Conservation (phyloP, 169 alveolate species). For the Plasmodium chabaudi region DNA sequence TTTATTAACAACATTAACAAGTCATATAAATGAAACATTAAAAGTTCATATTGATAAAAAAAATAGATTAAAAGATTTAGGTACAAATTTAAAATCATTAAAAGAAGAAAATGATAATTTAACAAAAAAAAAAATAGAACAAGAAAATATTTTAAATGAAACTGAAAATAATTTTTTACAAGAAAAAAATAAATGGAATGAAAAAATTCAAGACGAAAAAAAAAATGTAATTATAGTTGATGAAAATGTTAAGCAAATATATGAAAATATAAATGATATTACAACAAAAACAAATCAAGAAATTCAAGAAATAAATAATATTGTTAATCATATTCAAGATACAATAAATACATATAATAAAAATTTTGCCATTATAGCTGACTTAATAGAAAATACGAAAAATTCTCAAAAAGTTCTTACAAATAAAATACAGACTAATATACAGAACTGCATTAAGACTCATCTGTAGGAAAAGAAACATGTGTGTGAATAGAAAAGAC, state of each 20-base stretch:
- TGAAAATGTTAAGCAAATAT: constrained; percentile 37
- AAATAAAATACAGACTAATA: constrained; percentile 4
- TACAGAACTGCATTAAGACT: constrained; percentile 12
- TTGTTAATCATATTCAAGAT: constrained; percentile 59
- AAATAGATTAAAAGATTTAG: constrained; percentile 36
- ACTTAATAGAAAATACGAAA: constrained; percentile 41
- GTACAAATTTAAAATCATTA: constrained; percentile 20
- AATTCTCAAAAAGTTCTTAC: constrained; percentile 24
- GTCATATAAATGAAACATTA: constrained; percentile 43
- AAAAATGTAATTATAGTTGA: constrained; percentile 18
- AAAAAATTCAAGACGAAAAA: constrained; percentile 60
- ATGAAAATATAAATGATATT: constrained; percentile 29
- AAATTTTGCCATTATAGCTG: constrained; percentile 23
- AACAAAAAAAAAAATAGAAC: constrained; percentile 18
- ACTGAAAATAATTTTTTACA: constrained; percentile 36
- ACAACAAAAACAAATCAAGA: constrained; percentile 35
- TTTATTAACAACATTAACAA: constrained; percentile 32
- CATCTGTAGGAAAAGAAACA: neutral
- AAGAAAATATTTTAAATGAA: constrained; percentile 21
- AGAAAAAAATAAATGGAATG: constrained; percentile 52
- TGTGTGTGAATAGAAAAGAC: no score
- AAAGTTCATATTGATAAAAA: constrained; percentile 67
- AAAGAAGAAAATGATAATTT: constrained; percentile 35
- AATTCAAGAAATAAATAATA: constrained; percentile 45
- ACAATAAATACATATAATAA: constrained; percentile 19